Percentiles rank a stretch among this genome's conserved stretches.
phyloP scores from a whole-genome alignment of 208 protist genomes.

The Leptomonas seymouri region DNA sequence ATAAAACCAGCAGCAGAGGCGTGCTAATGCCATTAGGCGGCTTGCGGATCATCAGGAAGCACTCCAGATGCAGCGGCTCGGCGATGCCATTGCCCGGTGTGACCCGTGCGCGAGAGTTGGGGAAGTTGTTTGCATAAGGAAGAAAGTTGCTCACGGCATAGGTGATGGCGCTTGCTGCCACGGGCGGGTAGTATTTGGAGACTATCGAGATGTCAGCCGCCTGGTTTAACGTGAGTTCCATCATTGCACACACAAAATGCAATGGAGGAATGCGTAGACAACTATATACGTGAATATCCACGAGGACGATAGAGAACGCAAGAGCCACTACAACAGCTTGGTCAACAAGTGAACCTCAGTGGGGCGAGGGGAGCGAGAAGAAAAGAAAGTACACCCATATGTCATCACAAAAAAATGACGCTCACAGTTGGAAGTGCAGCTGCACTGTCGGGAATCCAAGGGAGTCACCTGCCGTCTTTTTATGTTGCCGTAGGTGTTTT shows the following conservation, averaged over 20 bases:
- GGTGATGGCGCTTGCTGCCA: slow-evolving; percentile 40
- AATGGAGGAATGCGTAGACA: background rate
- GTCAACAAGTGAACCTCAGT: too few relatives aligned
- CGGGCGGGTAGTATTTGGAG: slow-evolving; percentile 30
- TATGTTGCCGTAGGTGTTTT: too few relatives aligned
- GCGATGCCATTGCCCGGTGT: slow-evolving; percentile 24
- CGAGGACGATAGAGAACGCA: background rate
- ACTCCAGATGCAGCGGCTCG: slow-evolving; percentile 33
- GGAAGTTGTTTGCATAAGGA: slow-evolving; percentile 57
- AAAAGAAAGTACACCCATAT: too few relatives aligned
- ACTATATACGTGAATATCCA: slow-evolving; percentile 8
- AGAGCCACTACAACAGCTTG: background rate
- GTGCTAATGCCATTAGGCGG: slow-evolving; percentile 1
- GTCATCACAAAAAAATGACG: too few relatives aligned
- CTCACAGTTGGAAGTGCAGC: too few relatives aligned
- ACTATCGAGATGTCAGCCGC: slow-evolving; percentile 32
- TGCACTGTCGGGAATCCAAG: too few relatives aligned
- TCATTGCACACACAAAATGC: background rate
- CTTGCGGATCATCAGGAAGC: slow-evolving; percentile 30
- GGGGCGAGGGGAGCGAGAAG: too few relatives aligned
- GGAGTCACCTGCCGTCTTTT: too few relatives aligned
- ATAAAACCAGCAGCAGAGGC: slow-evolving; percentile 33
- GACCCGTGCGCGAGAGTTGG: slow-evolving; percentile 33
- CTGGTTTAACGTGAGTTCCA: slow-evolving; percentile 35
- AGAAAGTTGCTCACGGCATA: slow-evolving; percentile 54